Conservation (phyloP, 78 protist genomes). For the Protostelium mycophagum region DNA sequence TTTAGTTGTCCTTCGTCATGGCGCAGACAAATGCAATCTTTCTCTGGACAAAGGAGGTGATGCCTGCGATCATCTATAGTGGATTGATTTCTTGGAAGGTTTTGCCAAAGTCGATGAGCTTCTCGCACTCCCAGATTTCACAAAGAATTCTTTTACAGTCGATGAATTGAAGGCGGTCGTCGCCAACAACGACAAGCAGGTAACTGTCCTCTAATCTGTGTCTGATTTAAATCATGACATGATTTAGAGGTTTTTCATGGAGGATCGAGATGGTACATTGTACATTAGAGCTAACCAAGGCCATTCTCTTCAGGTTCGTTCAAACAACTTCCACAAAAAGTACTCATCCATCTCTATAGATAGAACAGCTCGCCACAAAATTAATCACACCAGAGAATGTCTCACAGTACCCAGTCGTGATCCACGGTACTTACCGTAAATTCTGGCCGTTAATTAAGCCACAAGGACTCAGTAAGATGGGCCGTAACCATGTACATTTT, state of each 20-base stretch:
- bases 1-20: not conserved
- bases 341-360: not conserved
- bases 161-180: not conserved
- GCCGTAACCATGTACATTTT: constrained; percentile 57
- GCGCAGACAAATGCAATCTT: not conserved
- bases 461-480: constrained; percentile 44
- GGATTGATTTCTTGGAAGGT: too few species aligned
- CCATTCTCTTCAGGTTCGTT: constrained; percentile 17
- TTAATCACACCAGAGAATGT: not conserved
- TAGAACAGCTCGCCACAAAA: not conserved
- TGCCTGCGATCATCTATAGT: too few species aligned
- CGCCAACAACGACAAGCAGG: not conserved
- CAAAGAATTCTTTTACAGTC: not conserved
- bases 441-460: not conserved
- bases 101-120: not conserved
- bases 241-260: not conserved
- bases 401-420: not conserved
- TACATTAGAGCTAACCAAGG: constrained; percentile 68
- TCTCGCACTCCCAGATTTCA: not conserved
- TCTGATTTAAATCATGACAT: not conserved
- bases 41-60: not conserved
- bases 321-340: not conserved
- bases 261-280: not conserved
- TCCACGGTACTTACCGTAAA: constrained; percentile 59
- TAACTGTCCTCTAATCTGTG: not conserved